Base-by-base conservation (phyloP, 1,139 yeast species). In the Blastobotrys illinoisensis region DNA sequence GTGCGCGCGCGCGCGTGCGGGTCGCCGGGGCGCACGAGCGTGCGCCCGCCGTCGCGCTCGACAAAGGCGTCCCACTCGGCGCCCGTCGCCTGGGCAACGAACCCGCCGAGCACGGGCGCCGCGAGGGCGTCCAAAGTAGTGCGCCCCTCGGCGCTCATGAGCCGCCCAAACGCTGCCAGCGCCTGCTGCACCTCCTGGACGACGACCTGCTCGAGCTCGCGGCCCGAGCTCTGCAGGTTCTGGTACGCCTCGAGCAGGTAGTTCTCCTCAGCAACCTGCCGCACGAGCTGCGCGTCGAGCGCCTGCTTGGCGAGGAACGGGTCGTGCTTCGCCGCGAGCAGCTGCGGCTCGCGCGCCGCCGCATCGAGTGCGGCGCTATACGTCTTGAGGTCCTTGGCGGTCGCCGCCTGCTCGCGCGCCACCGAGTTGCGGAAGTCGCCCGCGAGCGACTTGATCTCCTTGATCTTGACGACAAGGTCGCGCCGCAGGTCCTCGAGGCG, bases 21-120 rank as follows among this genome's bases (percentile, higher is more conserved):
- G 64, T 88, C 90, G 32, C 9, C 9, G 32, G 32, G 32, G 32
- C 9, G 32, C 32, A 26, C 32, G 11, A 26, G 32, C 59, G 91
- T 85, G 67, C 91, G 89, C 61, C 87, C 86, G 53, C 82, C 75
- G 70, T 90, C 90, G 58, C 85, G 79, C 21, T 82, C 73, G 54
- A 90, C 80, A 62, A 89, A 93, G 26, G 87, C 79, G 60, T 87
- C 90, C 97, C 98, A 93, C 74, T 93, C 99, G 67, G 83, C 81
- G 32, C 81, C 77, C 9, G 96, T 82, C 59, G 87, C 93, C 66
- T 86, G 85, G 46, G 86, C 79, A 57, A 88, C 80, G 62, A 89
- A 84, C 1, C 97, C 96, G 52, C 79, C 71, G 62, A 84, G 83
- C 55, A 90, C 72, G 67, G 82, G 84, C 9, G 88, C 83, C 45